These are phyloP conservation scores for Kodamaea leandrae DNA, from an alignment of 805 yeast species.

Conservation along the genomic window DNA sequence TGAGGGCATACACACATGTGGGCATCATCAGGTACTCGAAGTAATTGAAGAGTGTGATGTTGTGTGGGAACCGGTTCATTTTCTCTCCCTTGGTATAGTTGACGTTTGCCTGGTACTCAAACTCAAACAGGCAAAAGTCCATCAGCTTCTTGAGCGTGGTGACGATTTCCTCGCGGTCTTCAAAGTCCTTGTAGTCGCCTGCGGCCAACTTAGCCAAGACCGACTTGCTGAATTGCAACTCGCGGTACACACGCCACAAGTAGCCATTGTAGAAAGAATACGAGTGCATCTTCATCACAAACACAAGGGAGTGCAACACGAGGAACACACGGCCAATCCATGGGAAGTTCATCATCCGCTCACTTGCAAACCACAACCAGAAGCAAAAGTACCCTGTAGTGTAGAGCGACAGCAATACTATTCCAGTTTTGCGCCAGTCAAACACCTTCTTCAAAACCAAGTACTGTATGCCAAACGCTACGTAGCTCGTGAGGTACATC, in stretches of 20 bases:
- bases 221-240: constrained; percentile 49
- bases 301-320: constrained; percentile 77
- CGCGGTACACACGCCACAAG: constrained; percentile 62
- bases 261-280: constrained; percentile 91
- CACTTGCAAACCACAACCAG: constrained; percentile 57
- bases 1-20: constrained; percentile 77
- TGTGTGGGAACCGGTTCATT: constrained; percentile 60
- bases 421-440: constrained; percentile 65
- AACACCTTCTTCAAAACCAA: constrained; percentile 45
- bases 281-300: constrained; percentile 94
- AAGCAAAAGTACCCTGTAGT: constrained; percentile 54
- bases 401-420: constrained; percentile 53
- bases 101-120: constrained; percentile 51
- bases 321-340: constrained; percentile 92
- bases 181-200: not conserved
- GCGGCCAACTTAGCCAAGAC: constrained; percentile 26
- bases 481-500: constrained; percentile 70
- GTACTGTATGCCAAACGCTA: constrained; percentile 58
- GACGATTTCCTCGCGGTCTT: not conserved
- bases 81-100: constrained; percentile 8
- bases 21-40: constrained; percentile 87
- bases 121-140: constrained; percentile 70
- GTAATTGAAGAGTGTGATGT: constrained; percentile 62
- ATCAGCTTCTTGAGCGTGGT: constrained; percentile 41
- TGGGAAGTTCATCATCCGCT: constrained; percentile 49